Percentiles rank a stretch among this genome's conserved stretches.
phyloP scores from a whole-genome alignment of 306 rosid species.

The Malus fusca region DNA sequence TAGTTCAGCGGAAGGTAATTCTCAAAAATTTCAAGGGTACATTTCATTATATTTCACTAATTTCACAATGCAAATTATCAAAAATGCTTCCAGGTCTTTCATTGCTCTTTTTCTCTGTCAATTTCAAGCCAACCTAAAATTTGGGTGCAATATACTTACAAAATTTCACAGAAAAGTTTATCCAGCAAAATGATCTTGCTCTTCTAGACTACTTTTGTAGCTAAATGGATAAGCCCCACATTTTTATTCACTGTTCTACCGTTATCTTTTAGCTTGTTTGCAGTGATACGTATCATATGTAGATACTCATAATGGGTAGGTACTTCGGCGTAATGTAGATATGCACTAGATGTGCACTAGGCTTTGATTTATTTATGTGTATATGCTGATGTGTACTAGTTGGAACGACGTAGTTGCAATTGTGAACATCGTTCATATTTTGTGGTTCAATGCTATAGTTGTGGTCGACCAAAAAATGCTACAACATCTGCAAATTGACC shows the following conservation, averaged over 20 bases:
- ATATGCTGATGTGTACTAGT: not conserved
- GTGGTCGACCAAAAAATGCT: not conserved
- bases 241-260: not conserved
- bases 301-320: not conserved
- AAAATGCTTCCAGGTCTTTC: not conserved
- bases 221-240: not conserved
- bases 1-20: conserved; percentile 3
- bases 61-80: not conserved
- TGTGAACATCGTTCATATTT: not conserved
- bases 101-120: not conserved
- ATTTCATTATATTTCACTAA: not conserved
- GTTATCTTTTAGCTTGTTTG: not conserved
- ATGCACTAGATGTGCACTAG: not conserved
- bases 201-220: not conserved
- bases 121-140: not conserved
- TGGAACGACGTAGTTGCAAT: not conserved
- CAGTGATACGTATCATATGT: too few species aligned
- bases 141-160: not conserved
- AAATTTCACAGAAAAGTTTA: not conserved
- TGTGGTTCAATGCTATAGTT: not conserved
- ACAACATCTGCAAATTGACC: not conserved
- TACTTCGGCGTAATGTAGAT: not conserved
- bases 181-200: not conserved
- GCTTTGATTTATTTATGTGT: not conserved
- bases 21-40: not conserved